phyloP scores from a whole-genome alignment of 2,329 filamentous ascomycete genomes.

The Xylogone sp. region DNA sequence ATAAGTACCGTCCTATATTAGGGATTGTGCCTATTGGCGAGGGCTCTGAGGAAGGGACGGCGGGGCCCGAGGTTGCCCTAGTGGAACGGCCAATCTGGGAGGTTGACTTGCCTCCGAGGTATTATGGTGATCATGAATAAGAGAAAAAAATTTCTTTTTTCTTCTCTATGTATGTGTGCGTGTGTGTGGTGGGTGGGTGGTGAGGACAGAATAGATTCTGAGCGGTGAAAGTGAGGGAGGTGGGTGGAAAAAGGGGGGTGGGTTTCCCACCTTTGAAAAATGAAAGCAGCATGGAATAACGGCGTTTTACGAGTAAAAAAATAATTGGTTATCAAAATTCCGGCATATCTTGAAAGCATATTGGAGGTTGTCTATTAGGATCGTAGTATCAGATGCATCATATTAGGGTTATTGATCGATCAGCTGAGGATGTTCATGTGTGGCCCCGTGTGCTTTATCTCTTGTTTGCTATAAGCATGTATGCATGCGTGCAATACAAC shows the following conservation, averaged over 20 bases:
- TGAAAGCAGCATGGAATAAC: neutral
- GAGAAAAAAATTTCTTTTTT: constrained; percentile 25
- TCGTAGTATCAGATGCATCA: neutral
- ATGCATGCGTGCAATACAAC: no score
- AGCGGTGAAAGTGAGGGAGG: neutral
- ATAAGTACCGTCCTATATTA: constrained; percentile 91
- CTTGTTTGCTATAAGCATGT: no score
- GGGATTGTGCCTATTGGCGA: constrained; percentile 53
- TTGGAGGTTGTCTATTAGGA: neutral
- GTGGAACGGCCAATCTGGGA: constrained; percentile 86
- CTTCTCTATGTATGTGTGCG: no score
- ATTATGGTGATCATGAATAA: constrained; percentile 55
- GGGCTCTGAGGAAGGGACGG: constrained; percentile 25
- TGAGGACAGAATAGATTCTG: neutral
- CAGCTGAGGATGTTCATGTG: neutral
- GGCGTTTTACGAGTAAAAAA: neutral
- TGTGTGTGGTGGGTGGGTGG: no score
- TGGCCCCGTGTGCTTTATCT: no score
- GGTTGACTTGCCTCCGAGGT: constrained; percentile 70
- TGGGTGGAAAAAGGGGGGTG: neutral
- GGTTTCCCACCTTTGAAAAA: neutral
- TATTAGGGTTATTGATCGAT: neutral
- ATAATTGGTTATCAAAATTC: neutral
- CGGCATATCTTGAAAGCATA: neutral
- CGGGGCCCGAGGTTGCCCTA: constrained; percentile 71